Evolutionary conservation across 2,329 filamentous ascomycete genomes (phyloP).

Genomic region (Zalaria obscura): DNA sequence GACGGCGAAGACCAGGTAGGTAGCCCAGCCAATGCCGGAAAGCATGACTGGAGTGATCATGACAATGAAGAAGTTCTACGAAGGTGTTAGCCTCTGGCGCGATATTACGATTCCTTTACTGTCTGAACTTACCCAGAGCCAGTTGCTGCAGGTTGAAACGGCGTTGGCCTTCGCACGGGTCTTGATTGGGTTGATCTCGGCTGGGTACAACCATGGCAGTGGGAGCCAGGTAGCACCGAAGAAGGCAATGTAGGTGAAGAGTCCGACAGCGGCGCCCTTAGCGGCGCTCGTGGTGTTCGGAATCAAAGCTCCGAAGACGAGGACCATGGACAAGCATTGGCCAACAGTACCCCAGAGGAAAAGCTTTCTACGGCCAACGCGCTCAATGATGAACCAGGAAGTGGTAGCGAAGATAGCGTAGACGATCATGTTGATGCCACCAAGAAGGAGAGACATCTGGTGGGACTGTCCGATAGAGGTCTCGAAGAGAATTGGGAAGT

Average conservation of each 20-base stretch:
- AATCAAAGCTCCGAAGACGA: slow-evolving; percentile 12
- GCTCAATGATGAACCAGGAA: slow-evolving; percentile 16
- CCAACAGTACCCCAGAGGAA: slow-evolving; percentile 13
- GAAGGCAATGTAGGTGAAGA: slow-evolving; percentile 57
- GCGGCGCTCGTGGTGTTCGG: slow-evolving; percentile 14
- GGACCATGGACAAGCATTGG: slow-evolving; percentile 12
- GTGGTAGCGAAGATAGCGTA: slow-evolving; percentile 13
- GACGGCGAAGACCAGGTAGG: slow-evolving; percentile 35
- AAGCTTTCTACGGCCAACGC: slow-evolving; percentile 14
- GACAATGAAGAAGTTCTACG: slow-evolving; percentile 26
- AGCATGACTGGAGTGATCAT: slow-evolving; percentile 28
- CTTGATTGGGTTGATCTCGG: slow-evolving; percentile 36
- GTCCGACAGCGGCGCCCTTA: slow-evolving; percentile 40
- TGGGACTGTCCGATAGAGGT: slow-evolving; percentile 6
- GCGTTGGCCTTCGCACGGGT: slow-evolving; percentile 43
- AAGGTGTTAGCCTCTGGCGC: neutral
- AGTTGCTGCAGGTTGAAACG: slow-evolving; percentile 39
- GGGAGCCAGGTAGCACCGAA: slow-evolving; percentile 42
- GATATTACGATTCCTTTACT: neutral
- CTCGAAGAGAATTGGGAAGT: slow-evolving; percentile 9
- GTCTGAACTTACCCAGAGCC: slow-evolving; percentile 27
- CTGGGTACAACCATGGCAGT: slow-evolving; percentile 17
- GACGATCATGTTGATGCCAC: slow-evolving; percentile 15
- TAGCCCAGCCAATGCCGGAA: slow-evolving; percentile 22
- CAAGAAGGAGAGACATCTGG: slow-evolving; percentile 10